Base-by-base conservation (phyloP, 306 rosid genomes). In the Psophocarpus tetragonolobus region DNA sequence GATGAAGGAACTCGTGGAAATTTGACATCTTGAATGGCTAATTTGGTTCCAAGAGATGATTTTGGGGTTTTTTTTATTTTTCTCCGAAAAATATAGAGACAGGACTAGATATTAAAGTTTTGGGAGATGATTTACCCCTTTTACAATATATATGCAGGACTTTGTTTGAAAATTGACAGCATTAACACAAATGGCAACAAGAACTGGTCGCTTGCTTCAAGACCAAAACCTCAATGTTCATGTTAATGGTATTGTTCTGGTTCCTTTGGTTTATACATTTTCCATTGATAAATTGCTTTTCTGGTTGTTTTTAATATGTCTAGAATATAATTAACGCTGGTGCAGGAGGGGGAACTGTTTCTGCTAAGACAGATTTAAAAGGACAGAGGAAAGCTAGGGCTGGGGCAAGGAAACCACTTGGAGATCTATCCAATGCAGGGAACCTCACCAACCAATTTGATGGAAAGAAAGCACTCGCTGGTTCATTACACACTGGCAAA, bases 321-420 rank as follows among this genome's bases (percentile, higher is more conserved):
- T 26, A 36, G 60, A 68, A 72, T 61, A 47, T 57, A 39, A 50
- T 58, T 60, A 60, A 36, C 51, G 23, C 51, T 64, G 75, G 64
- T 41, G 76, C 83, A 91, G 97, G 89, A 42, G 44, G 78, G 56
- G 68, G 76, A 45, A 66, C 87, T 81, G 54, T 80, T 62, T 64
- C 72, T 38, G 84, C 84, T 53, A 92, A 88, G 82, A 74, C 62
- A 15, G 80, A 85, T 71, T 54, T 54, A 2, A 20, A 77, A 24
- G 77, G 85, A 42, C 84, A 78, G 74, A 76, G 32, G 81, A 90
- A 92, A 82, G 17, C 3, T 32, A 77, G 88, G 80, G 78, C 80
- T 79, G 88, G 86, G 47, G 91, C 87, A 61, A 88, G 91, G 81
- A 88, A 91, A 74, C 91, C 96, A 13, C 90, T 88, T 10, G 87